Evolutionary conservation across 768 basidiomycete species (phyloP), one percentile per base, ranked within the genome.

Genomic region (Termitomyces titanicus): DNA sequence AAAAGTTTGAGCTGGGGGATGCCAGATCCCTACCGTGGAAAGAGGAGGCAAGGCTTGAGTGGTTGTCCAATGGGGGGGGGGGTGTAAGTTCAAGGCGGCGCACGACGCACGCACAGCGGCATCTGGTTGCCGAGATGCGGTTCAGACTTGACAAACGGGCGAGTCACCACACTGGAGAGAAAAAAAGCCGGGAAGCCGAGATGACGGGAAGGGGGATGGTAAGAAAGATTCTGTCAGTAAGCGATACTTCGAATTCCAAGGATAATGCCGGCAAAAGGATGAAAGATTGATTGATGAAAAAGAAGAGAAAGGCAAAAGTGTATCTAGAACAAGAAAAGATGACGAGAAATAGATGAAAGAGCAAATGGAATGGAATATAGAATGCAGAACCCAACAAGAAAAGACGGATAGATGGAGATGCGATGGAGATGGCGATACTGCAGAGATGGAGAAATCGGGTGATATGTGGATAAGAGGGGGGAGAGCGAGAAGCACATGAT

Each of bases 151-250:
- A 48, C 24, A 3, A 47, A 24, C 20, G 46, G 31, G 8, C 29
- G 47, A 6, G 33, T 25, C 10, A 25, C 78, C 54, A 83, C 74
- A 63, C 80, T 80, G 64, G 24, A 31, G 31, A 31, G 27, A 33
- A 59, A 33, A 59, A 61, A 60, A 52, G 35, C 51, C 49, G 45
- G 50, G 53, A 47, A 37, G 31, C 42, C 25, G 46, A 43, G 34
- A 49, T 12, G 35, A 22, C 39, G 15, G 1, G 18, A 17, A 22
- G 40, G 12, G 25, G 55, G 58, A 66, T 56, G 53, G 55, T 37
- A 53, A 45, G 52, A 60, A 47, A 54, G 47, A 60, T 54, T 38
- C 42, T 46, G 55, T 53, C 50, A 60, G 40, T 35, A 54, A 46
- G 44, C 37, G 44, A 34, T 38, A 33, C 54, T 55, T 50, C 48